phyloP scores from a whole-genome alignment of 164 flowering plant genomes.

The Annona cherimola region DNA sequence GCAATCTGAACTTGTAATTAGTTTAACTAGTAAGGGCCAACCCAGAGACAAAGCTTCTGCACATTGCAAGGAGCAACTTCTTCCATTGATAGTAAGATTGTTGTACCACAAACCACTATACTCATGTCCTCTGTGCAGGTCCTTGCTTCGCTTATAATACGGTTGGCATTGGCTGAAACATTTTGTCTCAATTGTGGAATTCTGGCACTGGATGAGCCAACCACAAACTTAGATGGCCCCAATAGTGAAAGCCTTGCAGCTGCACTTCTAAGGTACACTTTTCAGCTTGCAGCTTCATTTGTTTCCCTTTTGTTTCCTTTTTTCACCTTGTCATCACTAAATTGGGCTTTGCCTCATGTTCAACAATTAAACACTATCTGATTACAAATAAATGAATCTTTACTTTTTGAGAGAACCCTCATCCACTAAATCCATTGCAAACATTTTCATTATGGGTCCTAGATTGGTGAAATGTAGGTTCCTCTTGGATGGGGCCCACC shows the following conservation, averaged over 20 bases:
- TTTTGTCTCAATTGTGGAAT: conserved; percentile 99
- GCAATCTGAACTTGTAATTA: background rate
- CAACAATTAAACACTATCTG: background rate
- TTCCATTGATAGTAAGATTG: background rate
- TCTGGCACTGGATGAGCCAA: conserved; percentile 95
- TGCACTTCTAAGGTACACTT: conserved; percentile 67
- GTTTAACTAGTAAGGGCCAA: too few relatives aligned
- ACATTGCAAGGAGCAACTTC: too few relatives aligned
- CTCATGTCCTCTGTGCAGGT: conserved; percentile 43
- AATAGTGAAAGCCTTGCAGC: conserved; percentile 96
- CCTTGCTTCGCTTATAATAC: conserved; percentile 92
- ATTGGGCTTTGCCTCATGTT: background rate
- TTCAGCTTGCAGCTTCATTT: background rate
- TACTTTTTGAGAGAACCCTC: too few relatives aligned
- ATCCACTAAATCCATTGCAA: too few relatives aligned
- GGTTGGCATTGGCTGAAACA: conserved; percentile 95
- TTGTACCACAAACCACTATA: background rate
- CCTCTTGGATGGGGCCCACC: too few relatives aligned
- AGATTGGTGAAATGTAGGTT: too few relatives aligned
- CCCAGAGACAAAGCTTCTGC: too few relatives aligned
- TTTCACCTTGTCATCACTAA: background rate
- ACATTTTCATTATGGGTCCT: too few relatives aligned
- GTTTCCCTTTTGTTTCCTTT: background rate
- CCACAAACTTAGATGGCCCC: conserved; percentile 96
- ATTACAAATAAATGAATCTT: background rate